Conservation (phyloP, 805 yeast genomes). For the Metschnikowia koreensis region DNA sequence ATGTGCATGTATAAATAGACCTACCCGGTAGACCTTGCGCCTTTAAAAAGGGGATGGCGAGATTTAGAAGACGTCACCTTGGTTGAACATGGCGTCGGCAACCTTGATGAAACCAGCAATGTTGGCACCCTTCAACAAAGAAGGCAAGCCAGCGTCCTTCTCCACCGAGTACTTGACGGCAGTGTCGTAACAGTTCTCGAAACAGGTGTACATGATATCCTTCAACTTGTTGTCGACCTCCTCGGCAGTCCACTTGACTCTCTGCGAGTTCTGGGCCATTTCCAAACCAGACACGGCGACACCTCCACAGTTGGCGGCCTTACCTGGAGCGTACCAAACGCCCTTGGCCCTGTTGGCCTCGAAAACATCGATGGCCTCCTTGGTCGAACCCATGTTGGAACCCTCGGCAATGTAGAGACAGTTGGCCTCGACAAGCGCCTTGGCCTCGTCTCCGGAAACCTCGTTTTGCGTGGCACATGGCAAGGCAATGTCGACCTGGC, state of each 20-base stretch:
- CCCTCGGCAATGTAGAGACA: slow-evolving; percentile 96
- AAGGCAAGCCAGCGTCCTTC: slow-evolving; percentile 70
- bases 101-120: slow-evolving; percentile 98
- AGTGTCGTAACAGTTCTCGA: slow-evolving; percentile 87
- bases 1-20: background rate
- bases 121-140: slow-evolving; percentile 97
- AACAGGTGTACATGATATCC: slow-evolving; percentile 89
- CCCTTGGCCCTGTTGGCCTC: slow-evolving; percentile 71
- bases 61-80: slow-evolving; percentile 70
- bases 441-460: slow-evolving; percentile 95
- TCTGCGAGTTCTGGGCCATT: slow-evolving; percentile 99
- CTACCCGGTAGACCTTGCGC: slow-evolving; percentile 4
- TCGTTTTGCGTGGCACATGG: slow-evolving; percentile 99
- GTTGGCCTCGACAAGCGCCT: slow-evolving; percentile 89
- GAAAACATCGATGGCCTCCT: slow-evolving; percentile 92
- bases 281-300: slow-evolving; percentile 98
- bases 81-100: slow-evolving; percentile 97
- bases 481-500: slow-evolving; percentile 89
- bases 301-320: slow-evolving; percentile 99
- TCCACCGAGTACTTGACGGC: slow-evolving; percentile 78
- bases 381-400: slow-evolving; percentile 98
- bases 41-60: background rate
- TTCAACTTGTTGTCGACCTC: slow-evolving; percentile 90
- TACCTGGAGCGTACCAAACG: slow-evolving; percentile 99
- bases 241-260: slow-evolving; percentile 86